phyloP scores from a whole-genome alignment of 2,329 filamentous ascomycete genomes.

The Phaeosphaeria sp. region DNA sequence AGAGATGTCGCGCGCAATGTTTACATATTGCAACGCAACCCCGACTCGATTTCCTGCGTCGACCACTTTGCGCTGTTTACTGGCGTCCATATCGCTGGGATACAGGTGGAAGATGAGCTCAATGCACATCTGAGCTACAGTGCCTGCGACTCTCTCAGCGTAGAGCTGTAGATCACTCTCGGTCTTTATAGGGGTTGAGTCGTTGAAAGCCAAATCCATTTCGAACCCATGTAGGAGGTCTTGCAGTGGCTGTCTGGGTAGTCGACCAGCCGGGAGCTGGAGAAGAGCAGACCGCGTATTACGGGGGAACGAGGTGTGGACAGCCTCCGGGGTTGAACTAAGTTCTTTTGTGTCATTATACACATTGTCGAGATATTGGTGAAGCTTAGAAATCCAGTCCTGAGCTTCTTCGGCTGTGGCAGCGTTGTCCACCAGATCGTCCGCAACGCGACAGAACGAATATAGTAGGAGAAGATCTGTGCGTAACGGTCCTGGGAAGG shows the following conservation, averaged over 20 bases:
- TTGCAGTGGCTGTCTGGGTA: conserved; percentile 66
- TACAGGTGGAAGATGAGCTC: conserved; percentile 70
- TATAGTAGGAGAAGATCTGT: conserved; percentile 74
- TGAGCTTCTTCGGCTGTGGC: conserved; percentile 58
- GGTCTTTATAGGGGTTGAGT: conserved; percentile 60
- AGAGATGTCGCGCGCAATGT: conserved; percentile 75
- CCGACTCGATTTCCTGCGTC: conserved; percentile 70
- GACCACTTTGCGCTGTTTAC: conserved; percentile 55
- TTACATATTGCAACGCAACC: conserved; percentile 76
- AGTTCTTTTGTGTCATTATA: conserved; percentile 47
- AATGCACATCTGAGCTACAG: conserved; percentile 72
- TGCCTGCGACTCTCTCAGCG: conserved; percentile 72
- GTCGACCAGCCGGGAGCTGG: conserved; percentile 64
- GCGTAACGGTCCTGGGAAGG: conserved; percentile 71
- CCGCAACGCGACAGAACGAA: conserved; percentile 75
- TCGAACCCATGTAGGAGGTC: conserved; percentile 72
- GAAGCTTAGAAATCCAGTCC: conserved; percentile 65
- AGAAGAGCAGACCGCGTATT: conserved; percentile 62
- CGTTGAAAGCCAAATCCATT: conserved; percentile 67
- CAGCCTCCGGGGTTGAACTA: conserved; percentile 37
- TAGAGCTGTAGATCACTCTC: conserved; percentile 68
- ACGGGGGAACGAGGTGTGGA: conserved; percentile 60
- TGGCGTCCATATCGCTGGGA: conserved; percentile 35
- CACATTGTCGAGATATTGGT: conserved; percentile 62
- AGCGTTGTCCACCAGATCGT: conserved; percentile 75